Evolutionary conservation across 805 yeast genomes (phyloP).

Genomic region (Suhomyces tanzawaensis): DNA sequence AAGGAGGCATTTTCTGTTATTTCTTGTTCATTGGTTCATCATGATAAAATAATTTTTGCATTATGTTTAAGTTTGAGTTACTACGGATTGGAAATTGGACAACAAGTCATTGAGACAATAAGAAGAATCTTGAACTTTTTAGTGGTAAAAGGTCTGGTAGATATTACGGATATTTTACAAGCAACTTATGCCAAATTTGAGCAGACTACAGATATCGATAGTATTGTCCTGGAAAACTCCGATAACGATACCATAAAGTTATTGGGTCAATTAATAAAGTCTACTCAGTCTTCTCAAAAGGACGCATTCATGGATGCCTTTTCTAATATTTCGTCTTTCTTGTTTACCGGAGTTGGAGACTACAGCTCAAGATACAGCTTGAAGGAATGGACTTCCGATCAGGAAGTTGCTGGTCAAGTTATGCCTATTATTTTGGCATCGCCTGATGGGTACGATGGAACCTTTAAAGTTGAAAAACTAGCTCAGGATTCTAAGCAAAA

Average conservation of each 20-base stretch:
- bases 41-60: constrained; percentile 47
- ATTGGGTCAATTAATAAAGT: constrained; percentile 13
- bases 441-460: constrained; percentile 65
- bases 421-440: constrained; percentile 54
- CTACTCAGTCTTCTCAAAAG: constrained; percentile 3
- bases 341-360: constrained; percentile 26
- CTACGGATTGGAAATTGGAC: constrained; percentile 24
- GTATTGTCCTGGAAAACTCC: constrained; percentile 10
- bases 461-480: constrained; percentile 46
- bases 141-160: neutral
- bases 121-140: neutral
- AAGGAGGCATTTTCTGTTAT: constrained; percentile 44
- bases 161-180: constrained; percentile 5
- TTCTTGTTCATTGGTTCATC: constrained; percentile 45
- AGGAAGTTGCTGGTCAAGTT: constrained; percentile 11
- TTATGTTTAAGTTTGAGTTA: constrained; percentile 32
- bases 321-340: constrained; percentile 16
- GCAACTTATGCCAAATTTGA: constrained; percentile 10
- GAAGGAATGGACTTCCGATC: constrained; percentile 22
- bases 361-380: constrained; percentile 34
- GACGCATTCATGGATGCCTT: constrained; percentile 17
- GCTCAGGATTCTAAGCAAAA: constrained; percentile 31
- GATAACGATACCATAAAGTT: constrained; percentile 18
- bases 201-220: constrained; percentile 6
- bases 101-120: constrained; percentile 10